These are phyloP conservation scores for Allium fistulosum DNA, from an alignment of 106 monocot genomes.

Conservation along the genomic window DNA sequence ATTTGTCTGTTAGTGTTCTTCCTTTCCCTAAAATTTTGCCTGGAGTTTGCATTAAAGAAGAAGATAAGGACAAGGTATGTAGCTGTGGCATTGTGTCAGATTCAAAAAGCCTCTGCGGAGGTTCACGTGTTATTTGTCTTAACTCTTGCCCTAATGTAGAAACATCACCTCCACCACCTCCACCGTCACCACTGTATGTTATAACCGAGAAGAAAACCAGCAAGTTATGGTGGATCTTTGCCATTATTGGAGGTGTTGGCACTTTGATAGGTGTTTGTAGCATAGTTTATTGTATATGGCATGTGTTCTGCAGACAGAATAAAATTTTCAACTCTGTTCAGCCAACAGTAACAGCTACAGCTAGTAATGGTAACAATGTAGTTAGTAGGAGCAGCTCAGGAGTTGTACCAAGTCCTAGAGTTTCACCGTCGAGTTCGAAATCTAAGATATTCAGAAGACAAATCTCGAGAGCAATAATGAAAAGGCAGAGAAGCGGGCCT, in stretches of 20 bases:
- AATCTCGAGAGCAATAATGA: conserved; percentile 33
- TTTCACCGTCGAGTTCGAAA: conserved; percentile 32
- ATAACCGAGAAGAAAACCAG: conserved; percentile 5
- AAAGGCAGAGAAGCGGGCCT: conserved; percentile 74
- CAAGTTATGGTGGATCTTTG: conserved; percentile 32
- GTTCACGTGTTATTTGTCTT: conserved; percentile 51
- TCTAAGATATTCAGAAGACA: conserved; percentile 41
- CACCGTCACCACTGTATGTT: conserved; percentile 6
- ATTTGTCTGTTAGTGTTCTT: conserved; percentile 9
- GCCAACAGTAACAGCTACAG: conserved; percentile 29
- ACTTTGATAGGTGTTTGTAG: conserved; percentile 43
- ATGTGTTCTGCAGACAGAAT: conserved; percentile 40
- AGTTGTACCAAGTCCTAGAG: conserved; percentile 13
- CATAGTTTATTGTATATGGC: conserved; percentile 34
- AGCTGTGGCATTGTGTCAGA: conserved; percentile 27
- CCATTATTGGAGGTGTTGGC: conserved; percentile 60
- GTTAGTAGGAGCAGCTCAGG: neutral
- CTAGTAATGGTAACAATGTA: neutral
- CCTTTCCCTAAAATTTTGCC: conserved; percentile 52
- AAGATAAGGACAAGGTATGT: conserved; percentile 15
- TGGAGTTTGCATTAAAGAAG: conserved; percentile 34
- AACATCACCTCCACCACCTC: conserved; percentile 4
- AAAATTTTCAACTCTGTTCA: conserved; percentile 80
- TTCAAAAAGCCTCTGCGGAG: conserved; percentile 39
- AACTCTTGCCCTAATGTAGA: neutral